Percentiles rank a stretch among this genome's conserved stretches.
These are phyloP conservation scores for Plasmodium falciparum DNA, from an alignment of 169 alveolate genomes.

Conservation along the genomic window DNA sequence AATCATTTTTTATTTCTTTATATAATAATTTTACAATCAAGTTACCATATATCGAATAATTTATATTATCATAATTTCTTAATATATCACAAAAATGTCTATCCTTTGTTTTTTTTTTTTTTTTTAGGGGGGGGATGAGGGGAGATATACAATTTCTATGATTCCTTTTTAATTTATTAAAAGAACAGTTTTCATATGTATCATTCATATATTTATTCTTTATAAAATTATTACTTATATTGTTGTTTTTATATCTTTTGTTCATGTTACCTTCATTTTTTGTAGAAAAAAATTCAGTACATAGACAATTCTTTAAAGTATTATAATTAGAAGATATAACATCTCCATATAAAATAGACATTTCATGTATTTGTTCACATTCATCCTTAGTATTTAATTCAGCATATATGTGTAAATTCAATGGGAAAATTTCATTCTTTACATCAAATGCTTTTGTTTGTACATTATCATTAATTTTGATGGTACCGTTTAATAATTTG, in stretches of 20 bases:
- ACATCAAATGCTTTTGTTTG: conserved; percentile 52
- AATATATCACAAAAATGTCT: neutral
- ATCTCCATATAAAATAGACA: conserved; percentile 2
- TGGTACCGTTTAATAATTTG: conserved; percentile 29
- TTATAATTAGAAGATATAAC: conserved; percentile 4
- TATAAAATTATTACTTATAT: too few species aligned
- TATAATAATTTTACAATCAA: conserved; percentile 39
- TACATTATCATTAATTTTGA: conserved; percentile 41
- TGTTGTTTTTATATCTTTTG: too few species aligned
- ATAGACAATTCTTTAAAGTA: conserved; percentile 24
- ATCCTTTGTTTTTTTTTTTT: too few species aligned
- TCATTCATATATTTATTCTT: too few species aligned
- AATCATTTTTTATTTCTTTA: conserved; percentile 67
- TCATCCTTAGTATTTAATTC: conserved; percentile 43
- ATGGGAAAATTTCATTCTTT: conserved; percentile 50
- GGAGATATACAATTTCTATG: neutral
- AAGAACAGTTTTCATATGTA: too few species aligned
- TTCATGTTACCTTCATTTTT: neutral
- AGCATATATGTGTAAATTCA: conserved; percentile 21
- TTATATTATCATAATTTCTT: neutral
- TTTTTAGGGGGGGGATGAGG: too few species aligned
- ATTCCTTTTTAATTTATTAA: too few species aligned
- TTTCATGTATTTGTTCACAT: conserved; percentile 21
- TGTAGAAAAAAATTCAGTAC: conserved; percentile 1
- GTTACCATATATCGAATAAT: neutral